A percentile compares a stretch with the other conserved stretches of the same genome.
phyloP scores from a whole-genome alignment of 1,139 yeast genomes.

The Geotrichum citri-aurantii region DNA sequence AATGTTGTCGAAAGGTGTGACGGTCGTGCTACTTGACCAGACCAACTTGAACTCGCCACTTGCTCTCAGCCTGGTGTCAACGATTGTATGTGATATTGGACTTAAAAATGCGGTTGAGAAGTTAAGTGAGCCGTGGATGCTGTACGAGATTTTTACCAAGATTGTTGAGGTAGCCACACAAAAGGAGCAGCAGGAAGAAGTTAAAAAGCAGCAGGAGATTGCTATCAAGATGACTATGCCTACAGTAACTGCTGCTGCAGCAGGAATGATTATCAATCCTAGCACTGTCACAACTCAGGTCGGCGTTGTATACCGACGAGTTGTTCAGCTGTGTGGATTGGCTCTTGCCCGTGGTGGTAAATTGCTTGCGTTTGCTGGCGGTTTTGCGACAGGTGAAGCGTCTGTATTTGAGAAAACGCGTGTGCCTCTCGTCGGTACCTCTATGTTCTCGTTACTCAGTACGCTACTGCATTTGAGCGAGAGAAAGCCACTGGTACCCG shows the following conservation, averaged over 20 bases:
- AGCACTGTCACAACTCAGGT: conserved; percentile 20
- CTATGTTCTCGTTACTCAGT: conserved; percentile 27
- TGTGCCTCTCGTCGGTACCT: conserved; percentile 22
- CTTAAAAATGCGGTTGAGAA: conserved; percentile 40
- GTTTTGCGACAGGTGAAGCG: conserved; percentile 19
- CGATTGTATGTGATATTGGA: conserved; percentile 41
- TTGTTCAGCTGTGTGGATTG: conserved; percentile 18
- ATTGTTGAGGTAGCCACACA: conserved; percentile 21
- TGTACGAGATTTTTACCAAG: conserved; percentile 40
- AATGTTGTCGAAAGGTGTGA: conserved; percentile 35
- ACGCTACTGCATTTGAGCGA: conserved; percentile 24
- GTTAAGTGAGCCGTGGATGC: conserved; percentile 43
- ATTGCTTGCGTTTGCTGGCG: conserved; percentile 24
- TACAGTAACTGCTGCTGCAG: no score
- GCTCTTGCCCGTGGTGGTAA: conserved; percentile 22
- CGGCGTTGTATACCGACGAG: conserved; percentile 18
- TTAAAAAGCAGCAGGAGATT: no score
- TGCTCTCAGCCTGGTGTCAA: conserved; percentile 37
- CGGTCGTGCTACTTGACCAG: conserved; percentile 38
- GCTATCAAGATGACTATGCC: no score
- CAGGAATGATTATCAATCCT: conserved; percentile 1
- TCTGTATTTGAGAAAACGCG: conserved; percentile 6
- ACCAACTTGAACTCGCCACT: conserved; percentile 39
- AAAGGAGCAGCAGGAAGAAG: no score
- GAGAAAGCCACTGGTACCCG: conserved; percentile 31